Percentiles rank a stretch among this genome's conserved stretches.
Evolutionary conservation across 2,329 filamentous ascomycete species (phyloP).

Genomic region (Clonostachys rhizophaga): DNA sequence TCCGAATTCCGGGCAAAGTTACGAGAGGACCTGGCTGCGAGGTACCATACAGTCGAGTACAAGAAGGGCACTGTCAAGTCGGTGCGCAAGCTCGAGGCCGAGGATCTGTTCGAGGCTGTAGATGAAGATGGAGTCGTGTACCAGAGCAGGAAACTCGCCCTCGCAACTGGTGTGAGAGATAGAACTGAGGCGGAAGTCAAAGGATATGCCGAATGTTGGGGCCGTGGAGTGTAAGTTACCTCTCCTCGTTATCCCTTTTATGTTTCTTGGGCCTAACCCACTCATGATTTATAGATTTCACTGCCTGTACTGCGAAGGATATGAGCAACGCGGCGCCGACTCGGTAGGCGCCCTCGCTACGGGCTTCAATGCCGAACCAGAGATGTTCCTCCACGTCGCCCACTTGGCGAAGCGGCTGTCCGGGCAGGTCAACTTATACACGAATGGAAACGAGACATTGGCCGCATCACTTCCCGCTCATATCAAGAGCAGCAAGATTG

Average conservation of each 20-base stretch:
- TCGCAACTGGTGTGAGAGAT: constrained; percentile 50
- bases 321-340: constrained; percentile 43
- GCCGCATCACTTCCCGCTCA: constrained; percentile 15
- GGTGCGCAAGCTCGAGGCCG: constrained; percentile 18
- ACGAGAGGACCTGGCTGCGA: constrained; percentile 20
- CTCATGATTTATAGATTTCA: constrained; percentile 35
- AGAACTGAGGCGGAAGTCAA: constrained; percentile 38
- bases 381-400: constrained; percentile 29
- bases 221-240: constrained; percentile 37
- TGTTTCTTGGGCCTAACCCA: background rate
- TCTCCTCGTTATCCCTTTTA: background rate
- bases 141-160: constrained; percentile 44
- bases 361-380: constrained; percentile 19
- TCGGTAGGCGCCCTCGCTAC: constrained; percentile 41
- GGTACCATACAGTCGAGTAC: constrained; percentile 27
- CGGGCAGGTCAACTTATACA: constrained; percentile 42
- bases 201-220: constrained; percentile 53
- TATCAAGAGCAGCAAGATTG: constrained; percentile 23
- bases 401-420: constrained; percentile 38
- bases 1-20: constrained; percentile 25
- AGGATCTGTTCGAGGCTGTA: constrained; percentile 23
- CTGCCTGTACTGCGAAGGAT: constrained; percentile 57
- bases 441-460: constrained; percentile 33
- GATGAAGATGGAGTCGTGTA: constrained; percentile 37
- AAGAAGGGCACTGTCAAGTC: constrained; percentile 15